Percentiles rank a stretch among this genome's conserved stretches.
Evolutionary conservation across 768 basidiomycete genomes (phyloP).

Genomic region (Hortiboletus flavorubellus): DNA sequence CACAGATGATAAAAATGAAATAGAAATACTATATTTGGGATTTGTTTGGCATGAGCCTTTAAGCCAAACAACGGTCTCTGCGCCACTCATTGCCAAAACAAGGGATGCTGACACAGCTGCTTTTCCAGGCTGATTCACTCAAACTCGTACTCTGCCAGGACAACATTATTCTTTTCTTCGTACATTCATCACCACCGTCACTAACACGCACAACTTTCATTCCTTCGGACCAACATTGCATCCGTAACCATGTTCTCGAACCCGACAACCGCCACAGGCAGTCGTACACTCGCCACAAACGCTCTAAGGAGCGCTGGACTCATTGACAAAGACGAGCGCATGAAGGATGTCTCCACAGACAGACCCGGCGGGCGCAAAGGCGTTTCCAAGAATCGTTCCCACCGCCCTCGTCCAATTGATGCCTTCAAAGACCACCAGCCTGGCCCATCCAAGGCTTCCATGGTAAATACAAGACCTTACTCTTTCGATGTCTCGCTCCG

Average conservation of each 20-base stretch:
- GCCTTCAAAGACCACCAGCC: slow-evolving; percentile 47
- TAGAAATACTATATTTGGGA: background rate
- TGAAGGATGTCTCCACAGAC: slow-evolving; percentile 64
- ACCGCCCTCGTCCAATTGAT: slow-evolving; percentile 61
- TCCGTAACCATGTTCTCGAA: slow-evolving; percentile 51
- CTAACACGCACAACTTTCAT: background rate
- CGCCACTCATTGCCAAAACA: slow-evolving; percentile 20
- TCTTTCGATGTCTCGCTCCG: slow-evolving; percentile 21
- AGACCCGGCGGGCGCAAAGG: slow-evolving; percentile 75
- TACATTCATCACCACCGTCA: slow-evolving; percentile 12
- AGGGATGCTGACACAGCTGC: slow-evolving; percentile 23
- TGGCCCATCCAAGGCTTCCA: slow-evolving; percentile 47
- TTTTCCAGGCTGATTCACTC: slow-evolving; percentile 19
- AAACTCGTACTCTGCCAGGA: slow-evolving; percentile 7
- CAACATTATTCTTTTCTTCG: slow-evolving; percentile 13
- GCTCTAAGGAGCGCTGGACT: slow-evolving; percentile 71
- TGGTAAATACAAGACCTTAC: slow-evolving; percentile 63
- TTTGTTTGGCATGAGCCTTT: slow-evolving; percentile 28
- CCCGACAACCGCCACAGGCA: slow-evolving; percentile 54
- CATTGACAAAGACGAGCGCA: slow-evolving; percentile 70
- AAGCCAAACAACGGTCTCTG: slow-evolving; percentile 20
- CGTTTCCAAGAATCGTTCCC: slow-evolving; percentile 54
- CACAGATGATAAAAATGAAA: background rate
- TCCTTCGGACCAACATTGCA: background rate
- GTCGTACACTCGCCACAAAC: slow-evolving; percentile 54